Evolutionary conservation across 345 rosid species (phyloP).

Genomic region (Reutealis trisperma): DNA sequence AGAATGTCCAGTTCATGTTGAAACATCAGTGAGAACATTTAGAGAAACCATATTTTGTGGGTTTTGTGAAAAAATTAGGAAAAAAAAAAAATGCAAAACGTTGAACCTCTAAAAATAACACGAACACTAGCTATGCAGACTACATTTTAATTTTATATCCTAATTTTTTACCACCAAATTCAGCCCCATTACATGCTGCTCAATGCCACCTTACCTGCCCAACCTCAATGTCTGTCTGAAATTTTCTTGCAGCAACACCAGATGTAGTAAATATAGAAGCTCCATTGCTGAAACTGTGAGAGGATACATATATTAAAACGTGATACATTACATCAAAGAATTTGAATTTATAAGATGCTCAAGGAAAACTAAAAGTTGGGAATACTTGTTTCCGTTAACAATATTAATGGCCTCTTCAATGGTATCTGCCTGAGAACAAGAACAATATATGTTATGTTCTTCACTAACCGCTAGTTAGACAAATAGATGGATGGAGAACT

Average conservation of each 20-base stretch:
- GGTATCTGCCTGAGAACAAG: slow-evolving; percentile 39
- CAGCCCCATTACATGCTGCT: background rate
- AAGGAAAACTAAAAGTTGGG: background rate
- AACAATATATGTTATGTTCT: background rate
- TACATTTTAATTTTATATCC: background rate
- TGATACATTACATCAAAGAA: slow-evolving; percentile 2
- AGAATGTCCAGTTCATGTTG: slow-evolving; percentile 8
- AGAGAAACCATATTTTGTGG: background rate
- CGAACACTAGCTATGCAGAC: background rate
- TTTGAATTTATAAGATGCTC: background rate
- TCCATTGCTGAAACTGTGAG: slow-evolving; percentile 21
- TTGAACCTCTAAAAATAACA: background rate
- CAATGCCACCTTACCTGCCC: slow-evolving; percentile 25
- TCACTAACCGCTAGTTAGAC: slow-evolving; percentile 2
- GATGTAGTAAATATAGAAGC: slow-evolving; percentile 33
- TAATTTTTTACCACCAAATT: slow-evolving; percentile 1
- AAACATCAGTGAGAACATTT: background rate
- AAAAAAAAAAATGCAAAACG: background rate
- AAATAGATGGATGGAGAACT: background rate
- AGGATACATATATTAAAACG: background rate
- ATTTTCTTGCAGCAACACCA: slow-evolving; percentile 27
- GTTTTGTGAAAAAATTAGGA: background rate
- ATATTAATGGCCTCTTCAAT: slow-evolving; percentile 60
- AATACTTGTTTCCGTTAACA: slow-evolving; percentile 55
- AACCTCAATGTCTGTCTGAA: slow-evolving; percentile 29